Percentiles rank a stretch among this genome's conserved stretches.
phyloP scores from a whole-genome alignment of 257 asterid genomes.

The Echites panduratus region DNA sequence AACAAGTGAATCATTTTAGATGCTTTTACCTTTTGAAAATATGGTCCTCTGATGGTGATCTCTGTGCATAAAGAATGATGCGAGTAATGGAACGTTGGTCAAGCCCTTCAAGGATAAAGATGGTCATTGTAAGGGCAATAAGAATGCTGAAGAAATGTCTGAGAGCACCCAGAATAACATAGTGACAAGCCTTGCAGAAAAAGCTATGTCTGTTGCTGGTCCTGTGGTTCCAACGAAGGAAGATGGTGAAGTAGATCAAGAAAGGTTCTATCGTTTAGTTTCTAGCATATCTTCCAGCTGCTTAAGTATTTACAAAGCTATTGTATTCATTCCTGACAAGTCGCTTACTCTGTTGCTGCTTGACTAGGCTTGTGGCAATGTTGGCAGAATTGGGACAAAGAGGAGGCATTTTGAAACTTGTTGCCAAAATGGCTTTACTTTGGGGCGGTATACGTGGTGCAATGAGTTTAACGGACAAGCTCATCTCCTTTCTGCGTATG shows the following conservation, averaged over 20 bases:
- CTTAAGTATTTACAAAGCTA: background rate
- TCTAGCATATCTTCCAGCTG: constrained; percentile 5
- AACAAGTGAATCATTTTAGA: background rate
- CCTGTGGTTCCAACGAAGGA: constrained; percentile 86
- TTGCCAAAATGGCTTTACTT: constrained; percentile 79
- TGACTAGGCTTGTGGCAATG: constrained; percentile 71
- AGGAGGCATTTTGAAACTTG: constrained; percentile 76
- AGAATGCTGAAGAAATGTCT: constrained; percentile 29
- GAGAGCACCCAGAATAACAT: constrained; percentile 45
- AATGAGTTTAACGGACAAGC: constrained; percentile 79
- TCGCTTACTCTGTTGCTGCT: constrained; percentile 25
- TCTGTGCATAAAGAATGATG: constrained; percentile 46
- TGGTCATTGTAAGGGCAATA: constrained; percentile 23
- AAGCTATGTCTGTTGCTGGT: constrained; percentile 95
- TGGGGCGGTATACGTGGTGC: constrained; percentile 99
- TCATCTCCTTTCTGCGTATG: constrained; percentile 68
- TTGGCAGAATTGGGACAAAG: constrained; percentile 84
- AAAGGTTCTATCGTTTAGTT: constrained; percentile 44
- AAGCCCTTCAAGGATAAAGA: constrained; percentile 35
- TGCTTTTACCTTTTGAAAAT: background rate
- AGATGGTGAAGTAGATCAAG: constrained; percentile 90
- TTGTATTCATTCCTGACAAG: constrained; percentile 19
- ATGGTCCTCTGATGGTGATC: constrained; percentile 13
- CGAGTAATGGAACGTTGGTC: constrained; percentile 26
- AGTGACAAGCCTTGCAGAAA: constrained; percentile 85